Evolutionary conservation across 2,329 filamentous ascomycete genomes (phyloP).

Genomic region (Sclerotiophoma versabilis): DNA sequence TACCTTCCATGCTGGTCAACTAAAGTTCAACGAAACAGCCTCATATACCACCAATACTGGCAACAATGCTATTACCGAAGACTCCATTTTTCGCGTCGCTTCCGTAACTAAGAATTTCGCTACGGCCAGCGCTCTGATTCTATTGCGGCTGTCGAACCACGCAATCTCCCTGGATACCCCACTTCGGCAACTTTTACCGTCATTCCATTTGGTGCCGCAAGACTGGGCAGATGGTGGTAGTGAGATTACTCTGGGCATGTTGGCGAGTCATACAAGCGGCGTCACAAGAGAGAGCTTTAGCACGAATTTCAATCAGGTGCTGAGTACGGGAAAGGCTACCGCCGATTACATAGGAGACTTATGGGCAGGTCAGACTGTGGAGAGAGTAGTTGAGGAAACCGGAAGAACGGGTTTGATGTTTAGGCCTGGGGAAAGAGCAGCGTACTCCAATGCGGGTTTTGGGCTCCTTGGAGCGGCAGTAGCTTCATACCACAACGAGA

Average conservation of each 20-base stretch:
- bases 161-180: constrained; percentile 29
- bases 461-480: constrained; percentile 39
- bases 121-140: constrained; percentile 30
- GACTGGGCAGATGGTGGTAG: constrained; percentile 44
- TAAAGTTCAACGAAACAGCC: constrained; percentile 42
- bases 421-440: constrained; percentile 38
- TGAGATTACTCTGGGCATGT: constrained; percentile 42
- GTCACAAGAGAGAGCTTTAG: constrained; percentile 40
- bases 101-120: constrained; percentile 43
- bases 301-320: constrained; percentile 40
- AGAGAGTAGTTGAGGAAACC: constrained; percentile 28
- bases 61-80: constrained; percentile 30
- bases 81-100: constrained; percentile 41
- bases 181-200: constrained; percentile 29
- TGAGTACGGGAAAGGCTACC: constrained; percentile 33
- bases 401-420: constrained; percentile 37
- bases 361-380: constrained; percentile 31
- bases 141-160: constrained; percentile 15
- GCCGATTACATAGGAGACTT: constrained; percentile 33
- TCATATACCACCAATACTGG: background rate
- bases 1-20: constrained; percentile 37
- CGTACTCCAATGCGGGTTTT: constrained; percentile 40
- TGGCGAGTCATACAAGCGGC: constrained; percentile 43
- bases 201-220: constrained; percentile 28
- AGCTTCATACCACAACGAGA: constrained; percentile 32